These are phyloP conservation scores for Beauveria bassiana DNA, from an alignment of 2,329 filamentous ascomycete genomes.

Conservation along the genomic window DNA sequence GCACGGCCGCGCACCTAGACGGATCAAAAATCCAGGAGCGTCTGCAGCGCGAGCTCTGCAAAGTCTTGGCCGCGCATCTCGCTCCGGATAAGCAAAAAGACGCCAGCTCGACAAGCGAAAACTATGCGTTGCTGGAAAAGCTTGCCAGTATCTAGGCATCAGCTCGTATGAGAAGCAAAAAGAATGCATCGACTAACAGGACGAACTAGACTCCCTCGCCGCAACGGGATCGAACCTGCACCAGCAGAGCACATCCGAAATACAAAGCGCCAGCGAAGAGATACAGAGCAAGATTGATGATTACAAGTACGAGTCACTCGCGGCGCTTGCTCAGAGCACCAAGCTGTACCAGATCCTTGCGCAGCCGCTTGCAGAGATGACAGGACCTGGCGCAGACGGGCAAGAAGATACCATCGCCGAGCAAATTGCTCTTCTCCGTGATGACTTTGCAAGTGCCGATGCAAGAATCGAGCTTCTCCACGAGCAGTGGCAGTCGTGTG, in stretches of 20 bases:
- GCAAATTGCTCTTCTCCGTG: constrained; percentile 20
- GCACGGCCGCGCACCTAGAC: background rate
- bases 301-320: background rate
- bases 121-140: background rate
- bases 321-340: background rate
- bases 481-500: constrained; percentile 1
- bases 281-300: background rate
- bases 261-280: background rate
- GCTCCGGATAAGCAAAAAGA: background rate
- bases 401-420: constrained; percentile 17
- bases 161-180: background rate
- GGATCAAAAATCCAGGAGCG: background rate
- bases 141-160: background rate
- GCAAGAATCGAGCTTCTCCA: background rate
- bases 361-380: background rate
- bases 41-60: background rate
- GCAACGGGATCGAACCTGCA: background rate
- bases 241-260: background rate
- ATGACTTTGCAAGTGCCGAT: constrained; percentile 13
- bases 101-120: constrained; percentile 6
- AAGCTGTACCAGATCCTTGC: background rate
- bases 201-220: background rate
- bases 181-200: background rate
- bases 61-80: background rate
- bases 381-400: background rate